phyloP scores from a whole-genome alignment of 1,284 basidiomycete species.

The Cutaneotrichosporon mucoides region DNA sequence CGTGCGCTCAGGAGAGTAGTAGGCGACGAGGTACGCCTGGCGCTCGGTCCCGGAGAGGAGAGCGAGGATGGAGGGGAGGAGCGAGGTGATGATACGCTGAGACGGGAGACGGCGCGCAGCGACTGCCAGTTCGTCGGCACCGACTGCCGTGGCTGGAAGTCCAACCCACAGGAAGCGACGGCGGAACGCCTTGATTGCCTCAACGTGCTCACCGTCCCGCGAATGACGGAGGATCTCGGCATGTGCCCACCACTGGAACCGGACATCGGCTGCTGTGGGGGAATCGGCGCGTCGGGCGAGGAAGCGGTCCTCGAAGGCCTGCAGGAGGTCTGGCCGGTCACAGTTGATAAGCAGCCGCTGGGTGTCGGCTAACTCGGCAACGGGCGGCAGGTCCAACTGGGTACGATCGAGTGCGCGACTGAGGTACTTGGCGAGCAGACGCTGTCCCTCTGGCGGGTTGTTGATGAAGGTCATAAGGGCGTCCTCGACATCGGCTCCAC shows the following conservation, averaged over 20 bases:
- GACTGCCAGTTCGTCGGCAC: not conserved
- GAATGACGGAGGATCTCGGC: slow-evolving; percentile 28
- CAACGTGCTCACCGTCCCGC: slow-evolving; percentile 14
- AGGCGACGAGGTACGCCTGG: slow-evolving; percentile 16
- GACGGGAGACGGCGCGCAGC: slow-evolving; percentile 19
- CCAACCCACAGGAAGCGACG: slow-evolving; percentile 33
- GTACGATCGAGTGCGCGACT: not conserved
- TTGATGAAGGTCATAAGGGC: not conserved
- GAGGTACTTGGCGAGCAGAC: not conserved
- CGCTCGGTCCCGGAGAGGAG: slow-evolving; percentile 12
- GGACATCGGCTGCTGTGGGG: slow-evolving; percentile 2
- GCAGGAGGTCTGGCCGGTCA: slow-evolving; percentile 8
- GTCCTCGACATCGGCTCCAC: not conserved
- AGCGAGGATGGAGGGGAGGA: slow-evolving; percentile 29
- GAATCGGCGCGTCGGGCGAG: not conserved
- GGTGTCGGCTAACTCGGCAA: slow-evolving; percentile 16
- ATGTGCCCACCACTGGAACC: slow-evolving; percentile 26
- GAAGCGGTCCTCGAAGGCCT: slow-evolving; percentile 19
- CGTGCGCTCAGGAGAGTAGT: slow-evolving; percentile 12
- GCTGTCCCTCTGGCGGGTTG: not conserved
- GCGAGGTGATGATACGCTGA: slow-evolving; percentile 23
- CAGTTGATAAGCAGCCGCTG: slow-evolving; percentile 16
- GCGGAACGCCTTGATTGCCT: slow-evolving; percentile 25
- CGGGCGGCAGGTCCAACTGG: slow-evolving; percentile 2
- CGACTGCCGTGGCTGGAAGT: slow-evolving; percentile 15